phyloP scores from a whole-genome alignment of 2,329 filamentous ascomycete species.

The Spiromastix sp. region DNA sequence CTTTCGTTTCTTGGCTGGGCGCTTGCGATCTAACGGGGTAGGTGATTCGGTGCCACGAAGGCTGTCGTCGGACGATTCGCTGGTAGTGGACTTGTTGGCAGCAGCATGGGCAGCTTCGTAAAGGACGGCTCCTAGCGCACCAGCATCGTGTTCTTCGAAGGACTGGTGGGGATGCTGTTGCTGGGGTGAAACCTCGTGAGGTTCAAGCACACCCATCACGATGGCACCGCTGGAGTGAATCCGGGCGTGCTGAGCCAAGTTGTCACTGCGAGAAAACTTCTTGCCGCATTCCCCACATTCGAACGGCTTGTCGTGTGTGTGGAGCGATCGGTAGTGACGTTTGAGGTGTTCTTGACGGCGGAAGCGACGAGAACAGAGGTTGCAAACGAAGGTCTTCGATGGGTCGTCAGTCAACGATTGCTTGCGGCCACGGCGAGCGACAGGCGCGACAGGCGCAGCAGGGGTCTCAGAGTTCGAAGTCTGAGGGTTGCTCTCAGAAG shows the following conservation, averaged over 20 bases:
- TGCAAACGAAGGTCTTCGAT: constrained; percentile 96
- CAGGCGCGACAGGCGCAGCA: constrained; percentile 35
- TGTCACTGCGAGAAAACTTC: constrained; percentile 97
- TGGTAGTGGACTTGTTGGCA: constrained; percentile 47
- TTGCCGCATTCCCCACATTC: constrained; percentile 97
- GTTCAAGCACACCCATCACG: constrained; percentile 78
- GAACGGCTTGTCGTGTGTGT: constrained; percentile 98
- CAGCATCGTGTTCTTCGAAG: constrained; percentile 50
- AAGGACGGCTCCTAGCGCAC: constrained; percentile 62
- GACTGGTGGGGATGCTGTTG: constrained; percentile 31
- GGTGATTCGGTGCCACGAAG: constrained; percentile 14
- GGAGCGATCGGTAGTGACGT: constrained; percentile 94
- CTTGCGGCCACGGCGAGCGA: constrained; percentile 91
- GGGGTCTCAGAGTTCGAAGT: constrained; percentile 35
- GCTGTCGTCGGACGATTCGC: constrained; percentile 31
- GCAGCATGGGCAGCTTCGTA: constrained; percentile 71
- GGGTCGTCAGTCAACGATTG: constrained; percentile 96
- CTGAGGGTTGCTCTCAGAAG: constrained; percentile 37
- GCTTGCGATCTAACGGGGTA: constrained; percentile 32
- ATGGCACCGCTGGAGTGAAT: constrained; percentile 87
- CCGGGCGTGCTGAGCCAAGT: constrained; percentile 88
- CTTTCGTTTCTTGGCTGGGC: constrained; percentile 67
- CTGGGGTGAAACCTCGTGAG: constrained; percentile 45
- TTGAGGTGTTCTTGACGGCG: constrained; percentile 97
- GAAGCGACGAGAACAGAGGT: constrained; percentile 93